Percentiles rank a stretch among this genome's conserved stretches.
phyloP scores from a whole-genome alignment of 257 asterid species.

The Ocimum tenuiflorum region DNA sequence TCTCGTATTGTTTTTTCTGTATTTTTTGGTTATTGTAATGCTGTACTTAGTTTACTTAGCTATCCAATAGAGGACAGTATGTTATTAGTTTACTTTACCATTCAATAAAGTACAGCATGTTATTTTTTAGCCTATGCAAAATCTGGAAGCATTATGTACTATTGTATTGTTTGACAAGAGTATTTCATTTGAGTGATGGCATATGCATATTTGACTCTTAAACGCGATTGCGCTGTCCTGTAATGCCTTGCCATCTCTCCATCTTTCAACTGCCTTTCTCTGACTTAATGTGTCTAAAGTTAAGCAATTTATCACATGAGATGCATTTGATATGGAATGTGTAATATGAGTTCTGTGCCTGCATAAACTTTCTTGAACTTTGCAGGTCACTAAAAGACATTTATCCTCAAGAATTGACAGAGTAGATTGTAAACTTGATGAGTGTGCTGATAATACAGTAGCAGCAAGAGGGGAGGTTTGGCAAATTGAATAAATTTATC shows the following conservation, averaged over 20 bases:
- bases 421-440: constrained; percentile 69
- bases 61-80: not conserved
- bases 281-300: not conserved
- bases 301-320: not conserved
- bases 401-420: constrained; percentile 63
- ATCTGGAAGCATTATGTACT: not conserved
- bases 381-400: constrained; percentile 69
- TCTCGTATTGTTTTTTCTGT: not conserved
- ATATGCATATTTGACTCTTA: not conserved
- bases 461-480: constrained; percentile 72
- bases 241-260: not conserved
- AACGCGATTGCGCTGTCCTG: too few relatives aligned
- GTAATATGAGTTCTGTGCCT: not conserved
- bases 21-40: not conserved
- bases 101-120: too few relatives aligned
- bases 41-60: not conserved
- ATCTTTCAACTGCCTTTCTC: not conserved
- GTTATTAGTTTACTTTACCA: too few relatives aligned
- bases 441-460: constrained; percentile 45
- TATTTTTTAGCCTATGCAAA: not conserved
- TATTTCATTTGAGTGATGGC: not conserved
- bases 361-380: constrained; percentile 8
- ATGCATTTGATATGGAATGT: constrained; percentile 5
- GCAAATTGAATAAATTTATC: constrained; percentile 1
- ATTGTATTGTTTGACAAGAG: not conserved